Evolutionary conservation across 2,329 filamentous ascomycete genomes (phyloP).

Genomic region (Alternaria viburni): DNA sequence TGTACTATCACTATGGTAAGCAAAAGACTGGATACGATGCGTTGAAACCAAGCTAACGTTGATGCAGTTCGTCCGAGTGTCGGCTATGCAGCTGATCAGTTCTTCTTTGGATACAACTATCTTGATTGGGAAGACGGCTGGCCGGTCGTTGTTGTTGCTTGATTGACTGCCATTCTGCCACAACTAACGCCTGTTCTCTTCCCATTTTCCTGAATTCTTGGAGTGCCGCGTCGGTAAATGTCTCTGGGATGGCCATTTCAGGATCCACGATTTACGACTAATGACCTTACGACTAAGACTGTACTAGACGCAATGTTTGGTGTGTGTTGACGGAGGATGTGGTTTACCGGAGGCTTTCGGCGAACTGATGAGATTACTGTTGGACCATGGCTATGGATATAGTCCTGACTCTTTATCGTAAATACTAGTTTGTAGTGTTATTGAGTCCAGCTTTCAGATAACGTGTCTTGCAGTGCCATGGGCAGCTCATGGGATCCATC

Average conservation of each 20-base stretch:
- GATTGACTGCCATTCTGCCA: not conserved
- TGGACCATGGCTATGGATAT: not conserved
- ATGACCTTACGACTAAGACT: not conserved
- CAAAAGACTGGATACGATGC: not conserved
- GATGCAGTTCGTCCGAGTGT: conserved; percentile 28
- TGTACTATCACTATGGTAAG: conserved; percentile 45
- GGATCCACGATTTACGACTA: not conserved
- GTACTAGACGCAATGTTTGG: not conserved
- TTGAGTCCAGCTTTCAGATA: not conserved
- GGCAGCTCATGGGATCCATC: not conserved
- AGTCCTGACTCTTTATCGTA: not conserved
- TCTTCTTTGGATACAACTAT: conserved; percentile 41
- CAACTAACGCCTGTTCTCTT: not conserved
- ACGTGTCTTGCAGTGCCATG: not conserved
- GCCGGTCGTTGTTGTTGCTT: conserved; percentile 29
- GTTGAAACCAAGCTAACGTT: conserved; percentile 3
- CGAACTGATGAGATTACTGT: not conserved
- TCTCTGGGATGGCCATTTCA: not conserved
- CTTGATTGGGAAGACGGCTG: conserved; percentile 37
- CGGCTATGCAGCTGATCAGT: conserved; percentile 32
- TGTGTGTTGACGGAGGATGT: not conserved
- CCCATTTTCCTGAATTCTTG: not conserved
- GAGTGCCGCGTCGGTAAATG: not conserved
- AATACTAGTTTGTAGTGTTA: not conserved
- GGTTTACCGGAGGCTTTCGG: not conserved